Conservation (phyloP, 176 grass and related monocot genomes). For the Cymbopogon citratus region DNA sequence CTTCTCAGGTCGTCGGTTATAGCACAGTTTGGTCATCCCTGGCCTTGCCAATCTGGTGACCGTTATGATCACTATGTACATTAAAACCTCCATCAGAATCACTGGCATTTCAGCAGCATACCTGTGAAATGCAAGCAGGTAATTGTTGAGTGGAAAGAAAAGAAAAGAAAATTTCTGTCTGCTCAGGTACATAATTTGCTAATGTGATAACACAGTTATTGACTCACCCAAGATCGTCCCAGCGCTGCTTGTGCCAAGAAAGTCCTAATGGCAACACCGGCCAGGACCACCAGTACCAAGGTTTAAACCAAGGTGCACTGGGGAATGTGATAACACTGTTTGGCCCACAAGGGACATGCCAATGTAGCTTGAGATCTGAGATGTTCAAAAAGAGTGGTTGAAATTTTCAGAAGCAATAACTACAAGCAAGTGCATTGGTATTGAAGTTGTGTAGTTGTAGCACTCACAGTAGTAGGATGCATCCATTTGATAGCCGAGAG, state of each 20-base stretch:
- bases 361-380: constrained; percentile 87
- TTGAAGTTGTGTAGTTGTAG: not conserved
- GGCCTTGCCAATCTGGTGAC: constrained; percentile 63
- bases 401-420: not conserved
- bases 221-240: constrained; percentile 78
- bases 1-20: constrained; percentile 70
- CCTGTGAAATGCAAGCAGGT: constrained; percentile 34
- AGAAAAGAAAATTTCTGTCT: too few relatives aligned
- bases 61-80: constrained; percentile 61
- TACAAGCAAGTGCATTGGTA: not conserved
- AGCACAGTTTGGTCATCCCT: constrained; percentile 69
- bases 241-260: constrained; percentile 91
- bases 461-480: constrained; percentile 97
- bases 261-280: constrained; percentile 88
- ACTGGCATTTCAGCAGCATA: constrained; percentile 77
- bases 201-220: not conserved
- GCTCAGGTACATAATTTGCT: constrained; percentile 2
- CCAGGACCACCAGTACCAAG: constrained; percentile 99
- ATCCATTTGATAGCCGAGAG: constrained; percentile 98
- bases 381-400: constrained; percentile 14
- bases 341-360: constrained; percentile 89
- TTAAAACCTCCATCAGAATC: constrained; percentile 59
- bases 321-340: constrained; percentile 98
- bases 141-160: constrained; percentile 19
- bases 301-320: constrained; percentile 93